Conservation (phyloP, 305 asterid species). For the Euphrasia arctica region DNA sequence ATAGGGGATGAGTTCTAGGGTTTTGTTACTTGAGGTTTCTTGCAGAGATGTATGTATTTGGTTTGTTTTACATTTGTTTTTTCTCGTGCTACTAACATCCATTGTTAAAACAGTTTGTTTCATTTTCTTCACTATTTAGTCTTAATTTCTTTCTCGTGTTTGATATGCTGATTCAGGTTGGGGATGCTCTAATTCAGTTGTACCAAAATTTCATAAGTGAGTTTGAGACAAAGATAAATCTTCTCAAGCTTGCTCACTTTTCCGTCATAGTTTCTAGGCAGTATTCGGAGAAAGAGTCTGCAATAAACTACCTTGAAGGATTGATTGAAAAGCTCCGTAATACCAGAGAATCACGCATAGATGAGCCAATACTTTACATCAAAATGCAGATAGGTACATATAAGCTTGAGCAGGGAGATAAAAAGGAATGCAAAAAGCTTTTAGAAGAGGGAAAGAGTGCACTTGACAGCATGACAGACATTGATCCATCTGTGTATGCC, state of each 20-base stretch:
- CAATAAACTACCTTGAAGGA: conserved; percentile 71
- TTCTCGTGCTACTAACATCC: neutral
- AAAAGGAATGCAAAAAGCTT: conserved; percentile 79
- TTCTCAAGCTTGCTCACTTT: conserved; percentile 95
- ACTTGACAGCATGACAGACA: conserved; percentile 94
- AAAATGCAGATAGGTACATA: conserved; percentile 80
- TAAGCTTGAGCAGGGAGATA: conserved; percentile 82
- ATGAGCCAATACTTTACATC: conserved; percentile 79
- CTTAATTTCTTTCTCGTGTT: neutral
- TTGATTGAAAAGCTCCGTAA: conserved; percentile 78
- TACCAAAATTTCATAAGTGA: conserved; percentile 89
- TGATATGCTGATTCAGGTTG: conserved; percentile 49
- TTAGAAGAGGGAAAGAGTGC: conserved; percentile 86
- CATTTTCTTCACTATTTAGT: too few relatives aligned
- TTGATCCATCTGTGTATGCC: conserved; percentile 95
- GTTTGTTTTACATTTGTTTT: too few relatives aligned
- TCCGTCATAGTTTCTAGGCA: conserved; percentile 82
- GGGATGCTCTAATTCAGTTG: conserved; percentile 83
- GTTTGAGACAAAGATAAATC: conserved; percentile 96
- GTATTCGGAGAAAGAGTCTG: conserved; percentile 80
- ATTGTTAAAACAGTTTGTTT: neutral
- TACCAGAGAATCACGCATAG: conserved; percentile 71
- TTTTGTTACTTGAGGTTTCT: neutral
- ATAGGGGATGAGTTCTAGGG: conserved; percentile 3
- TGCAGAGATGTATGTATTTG: too few relatives aligned